Base-by-base conservation (phyloP, 495 filamentous ascomycete species). In the Neurospora sp. region DNA sequence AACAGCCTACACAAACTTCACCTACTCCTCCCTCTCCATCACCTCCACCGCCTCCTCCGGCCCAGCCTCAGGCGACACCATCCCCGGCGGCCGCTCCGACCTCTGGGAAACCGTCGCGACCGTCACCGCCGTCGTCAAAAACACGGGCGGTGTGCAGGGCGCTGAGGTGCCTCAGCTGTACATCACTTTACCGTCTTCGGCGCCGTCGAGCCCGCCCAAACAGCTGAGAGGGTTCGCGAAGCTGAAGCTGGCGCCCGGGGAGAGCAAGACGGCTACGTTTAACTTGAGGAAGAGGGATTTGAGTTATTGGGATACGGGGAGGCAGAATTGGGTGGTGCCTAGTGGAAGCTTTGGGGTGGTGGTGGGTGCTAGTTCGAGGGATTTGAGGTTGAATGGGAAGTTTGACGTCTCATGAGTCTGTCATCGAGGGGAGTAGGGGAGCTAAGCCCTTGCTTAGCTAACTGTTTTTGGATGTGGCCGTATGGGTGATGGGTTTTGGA, bases 151-250 rank as follows among this genome's bases (percentile, higher is more conserved):
- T 0, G 86, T 92, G 2, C 78, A 84, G 0, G 95, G 95, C 3
- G 88, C 92, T 75, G 90, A 92, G 71, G 93, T 97, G 2, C 85
- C 94, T 0, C 94, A 97, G 82, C 79, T 90, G 46, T 88, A 89
- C 72, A 71, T 90, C 20, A 74, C 79, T 1, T 79, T 80, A 38
- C 84, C 85, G 2, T 74, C 81, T 42, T 79, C 79, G 1, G 90
- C 91, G 7, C 82, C 82, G 16, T 85, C 89, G 6, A 75, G 75
- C 37, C 88, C 84, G 46, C 84, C 81, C 9, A 84, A 80, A 77
- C 89, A 89, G 78, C 83, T 91, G 38, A 80, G 89, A 10, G 89
- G 89, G 5, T 91, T 91, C 72, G 80, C 82, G 69, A 90, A 90
- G 83, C 72, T 87, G n/a, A 79, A 77, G 39, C 74, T 91, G 2